Conservation (phyloP, 208 protist species). For the Trypanosoma lewisi region DNA sequence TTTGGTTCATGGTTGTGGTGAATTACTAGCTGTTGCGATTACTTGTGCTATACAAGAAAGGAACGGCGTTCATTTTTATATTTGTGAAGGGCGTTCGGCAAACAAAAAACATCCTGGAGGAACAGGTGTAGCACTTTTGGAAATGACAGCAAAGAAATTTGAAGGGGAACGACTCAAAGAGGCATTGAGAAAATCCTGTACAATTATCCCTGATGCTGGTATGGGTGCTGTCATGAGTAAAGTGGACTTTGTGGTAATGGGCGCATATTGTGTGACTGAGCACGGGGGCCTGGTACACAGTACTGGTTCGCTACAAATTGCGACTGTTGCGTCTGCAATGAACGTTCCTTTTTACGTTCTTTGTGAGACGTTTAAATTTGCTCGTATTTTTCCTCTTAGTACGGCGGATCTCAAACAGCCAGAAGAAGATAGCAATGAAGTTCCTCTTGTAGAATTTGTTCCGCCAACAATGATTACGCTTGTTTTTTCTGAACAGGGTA, state of each 20-base stretch:
- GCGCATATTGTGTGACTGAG: conserved; percentile 98
- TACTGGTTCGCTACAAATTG: conserved; percentile 97
- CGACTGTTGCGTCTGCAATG: conserved; percentile 92
- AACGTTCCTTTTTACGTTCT: conserved; percentile 99
- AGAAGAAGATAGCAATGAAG: conserved; percentile 46
- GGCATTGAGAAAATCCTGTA: conserved; percentile 62
- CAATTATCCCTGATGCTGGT: conserved; percentile 87
- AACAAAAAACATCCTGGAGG: conserved; percentile 49
- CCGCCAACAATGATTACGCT: conserved; percentile 89
- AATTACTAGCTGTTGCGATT: conserved; percentile 70
- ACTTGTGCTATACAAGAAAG: conserved; percentile 76
- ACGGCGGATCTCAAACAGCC: conserved; percentile 91
- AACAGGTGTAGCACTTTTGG: conserved; percentile 47
- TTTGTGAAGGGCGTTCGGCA: conserved; percentile 72
- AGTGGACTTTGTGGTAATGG: conserved; percentile 97
- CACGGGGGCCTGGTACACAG: conserved; percentile 99
- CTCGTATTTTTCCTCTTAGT: conserved; percentile 95
- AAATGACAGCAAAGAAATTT: conserved; percentile 49
- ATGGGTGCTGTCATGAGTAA: conserved; percentile 82
- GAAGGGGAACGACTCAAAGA: conserved; percentile 62
- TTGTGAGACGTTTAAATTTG: conserved; percentile 99
- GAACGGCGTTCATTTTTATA: conserved; percentile 83
- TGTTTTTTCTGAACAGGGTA: conserved; percentile 98
- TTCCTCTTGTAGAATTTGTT: conserved; percentile 86
- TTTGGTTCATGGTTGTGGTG: conserved; percentile 80